These are phyloP conservation scores for Hura crepitans DNA, from an alignment of 441 rosid genomes.

Conservation along the genomic window DNA sequence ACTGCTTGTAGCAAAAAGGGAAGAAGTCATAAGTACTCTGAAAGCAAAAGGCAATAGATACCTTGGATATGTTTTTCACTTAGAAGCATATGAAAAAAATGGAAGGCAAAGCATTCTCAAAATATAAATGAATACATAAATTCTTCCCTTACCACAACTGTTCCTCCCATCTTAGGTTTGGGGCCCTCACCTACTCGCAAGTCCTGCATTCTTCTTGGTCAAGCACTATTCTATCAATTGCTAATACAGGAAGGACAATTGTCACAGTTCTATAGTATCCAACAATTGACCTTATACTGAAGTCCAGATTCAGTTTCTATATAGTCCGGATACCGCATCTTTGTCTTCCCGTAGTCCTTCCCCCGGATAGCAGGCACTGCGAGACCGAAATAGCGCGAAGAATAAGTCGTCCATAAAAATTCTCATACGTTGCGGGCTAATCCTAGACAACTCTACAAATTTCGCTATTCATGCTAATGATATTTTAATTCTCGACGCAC, in stretches of 20 bases:
- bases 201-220: conserved; percentile 51
- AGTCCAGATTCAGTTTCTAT: conserved; percentile 78
- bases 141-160: conserved; percentile 60
- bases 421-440: not conserved
- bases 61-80: not conserved
- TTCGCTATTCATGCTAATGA: not conserved
- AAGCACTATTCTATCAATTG: not conserved
- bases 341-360: conserved; percentile 90
- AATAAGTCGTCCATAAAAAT: conserved; percentile 3
- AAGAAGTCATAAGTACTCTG: not conserved
- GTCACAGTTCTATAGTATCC: not conserved
- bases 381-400: conserved; percentile 14
- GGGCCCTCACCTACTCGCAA: conserved; percentile 76
- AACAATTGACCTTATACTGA: conserved; percentile 67
- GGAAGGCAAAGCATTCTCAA: not conserved
- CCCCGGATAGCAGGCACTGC: conserved; percentile 96
- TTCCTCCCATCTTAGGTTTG: conserved; percentile 68
- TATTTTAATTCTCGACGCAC: not conserved
- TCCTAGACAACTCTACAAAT: not conserved
- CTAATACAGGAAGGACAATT: not conserved
- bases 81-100: not conserved
- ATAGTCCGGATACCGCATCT: conserved; percentile 84
- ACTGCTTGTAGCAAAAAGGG: not conserved
- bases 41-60: not conserved
- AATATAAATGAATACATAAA: not conserved